Percentiles rank a stretch among this genome's conserved stretches.
These are phyloP conservation scores for Sarcomyxa edulis DNA, from an alignment of 768 basidiomycete genomes.

Conservation along the genomic window DNA sequence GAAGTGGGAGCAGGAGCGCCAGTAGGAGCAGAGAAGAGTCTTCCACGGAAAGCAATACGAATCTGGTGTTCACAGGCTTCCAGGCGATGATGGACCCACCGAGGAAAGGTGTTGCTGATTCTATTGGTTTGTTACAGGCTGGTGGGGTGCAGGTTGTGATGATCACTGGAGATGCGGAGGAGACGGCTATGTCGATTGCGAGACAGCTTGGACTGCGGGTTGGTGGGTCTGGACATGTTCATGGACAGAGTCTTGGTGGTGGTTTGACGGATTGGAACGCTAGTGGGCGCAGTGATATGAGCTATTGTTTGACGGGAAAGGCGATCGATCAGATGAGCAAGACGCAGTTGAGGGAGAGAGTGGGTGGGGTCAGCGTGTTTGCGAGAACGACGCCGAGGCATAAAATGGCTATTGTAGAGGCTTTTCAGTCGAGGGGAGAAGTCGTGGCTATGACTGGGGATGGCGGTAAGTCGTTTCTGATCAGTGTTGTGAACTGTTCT, in stretches of 20 bases:
- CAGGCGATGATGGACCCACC: constrained; percentile 96
- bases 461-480: constrained; percentile 56
- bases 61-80: constrained; percentile 87
- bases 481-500: constrained; percentile 4
- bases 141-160: constrained; percentile 96
- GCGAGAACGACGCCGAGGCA: constrained; percentile 94
- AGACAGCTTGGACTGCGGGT: constrained; percentile 78
- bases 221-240: constrained; percentile 48
- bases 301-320: constrained; percentile 69
- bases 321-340: constrained; percentile 83
- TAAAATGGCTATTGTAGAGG: constrained; percentile 96
- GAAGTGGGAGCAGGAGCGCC: too few species aligned
- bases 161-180: constrained; percentile 95
- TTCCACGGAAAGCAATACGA: constrained; percentile 35
- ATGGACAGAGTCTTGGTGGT: constrained; percentile 24
- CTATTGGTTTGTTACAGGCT: constrained; percentile 72
- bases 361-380: constrained; percentile 82
- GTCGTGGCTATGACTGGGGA: constrained; percentile 98
- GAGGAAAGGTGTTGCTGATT: constrained; percentile 86
- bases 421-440: constrained; percentile 83
- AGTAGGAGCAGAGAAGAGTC: too few species aligned
- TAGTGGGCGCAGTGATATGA: too few species aligned
- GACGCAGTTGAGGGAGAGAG: constrained; percentile 75
- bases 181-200: constrained; percentile 87
- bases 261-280: constrained; percentile 23